Evolutionary conservation across 208 protist species (phyloP).

Genomic region (Willaertia magna): DNA sequence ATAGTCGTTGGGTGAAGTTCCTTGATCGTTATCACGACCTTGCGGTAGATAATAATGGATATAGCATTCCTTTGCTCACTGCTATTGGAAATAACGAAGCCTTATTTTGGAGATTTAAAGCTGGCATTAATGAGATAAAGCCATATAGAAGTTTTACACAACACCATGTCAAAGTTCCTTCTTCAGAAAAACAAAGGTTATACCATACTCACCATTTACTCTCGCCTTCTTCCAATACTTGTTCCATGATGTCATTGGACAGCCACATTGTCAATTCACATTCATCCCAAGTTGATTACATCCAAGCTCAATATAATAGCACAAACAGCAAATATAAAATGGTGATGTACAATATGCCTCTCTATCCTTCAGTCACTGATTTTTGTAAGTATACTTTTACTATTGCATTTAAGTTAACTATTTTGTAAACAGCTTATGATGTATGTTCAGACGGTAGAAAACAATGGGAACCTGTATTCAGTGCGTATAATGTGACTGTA

Average conservation of each 20-base stretch:
- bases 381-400: background rate
- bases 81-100: slow-evolving; percentile 1
- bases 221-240: background rate
- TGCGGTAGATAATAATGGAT: background rate
- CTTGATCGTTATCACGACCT: background rate
- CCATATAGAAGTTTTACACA: background rate
- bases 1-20: background rate
- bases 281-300: background rate
- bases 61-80: background rate
- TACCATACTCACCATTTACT: background rate
- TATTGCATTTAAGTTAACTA: too few species aligned
- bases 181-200: background rate
- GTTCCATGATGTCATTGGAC: background rate
- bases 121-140: background rate
- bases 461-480: background rate
- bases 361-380: background rate
- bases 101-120: background rate
- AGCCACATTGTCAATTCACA: background rate
- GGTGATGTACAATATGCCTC: background rate
- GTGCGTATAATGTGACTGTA: background rate
- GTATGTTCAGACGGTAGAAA: background rate
- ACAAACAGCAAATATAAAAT: background rate
- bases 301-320: background rate
- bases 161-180: background rate
- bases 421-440: too few species aligned